Percentiles rank a stretch among this genome's conserved stretches.
phyloP scores from a whole-genome alignment of 495 filamentous ascomycete genomes.

The Aspergillus steynii region DNA sequence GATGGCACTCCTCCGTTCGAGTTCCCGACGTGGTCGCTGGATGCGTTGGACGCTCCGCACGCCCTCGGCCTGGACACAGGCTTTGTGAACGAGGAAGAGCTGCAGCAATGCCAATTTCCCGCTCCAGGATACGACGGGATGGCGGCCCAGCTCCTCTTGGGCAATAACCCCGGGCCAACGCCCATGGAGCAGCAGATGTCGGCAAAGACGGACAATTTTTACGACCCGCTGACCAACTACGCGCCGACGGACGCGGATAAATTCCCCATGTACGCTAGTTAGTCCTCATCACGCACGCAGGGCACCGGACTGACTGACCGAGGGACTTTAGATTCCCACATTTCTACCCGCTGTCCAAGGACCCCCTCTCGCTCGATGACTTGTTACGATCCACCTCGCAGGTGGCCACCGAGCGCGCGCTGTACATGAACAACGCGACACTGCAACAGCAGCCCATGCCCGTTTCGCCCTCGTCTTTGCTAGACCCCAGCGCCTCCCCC shows the following conservation, averaged over 20 bases:
- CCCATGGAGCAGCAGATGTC: neutral
- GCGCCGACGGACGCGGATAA: neutral
- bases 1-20: neutral
- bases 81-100: neutral
- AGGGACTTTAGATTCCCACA: neutral
- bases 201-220: neutral
- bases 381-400: conserved; percentile 24
- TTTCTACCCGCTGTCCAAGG: neutral
- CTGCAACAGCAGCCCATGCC: neutral
- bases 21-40: neutral
- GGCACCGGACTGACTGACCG: neutral
- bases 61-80: neutral
- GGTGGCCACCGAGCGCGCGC: conserved; percentile 35
- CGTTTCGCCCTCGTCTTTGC: neutral
- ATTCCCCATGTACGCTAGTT: neutral
- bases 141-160: neutral
- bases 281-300: neutral
- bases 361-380: conserved; percentile 10
- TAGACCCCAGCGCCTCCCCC: conserved; percentile 29
- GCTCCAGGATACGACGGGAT: neutral
- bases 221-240: neutral
- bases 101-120: neutral
- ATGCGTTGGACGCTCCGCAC: neutral
- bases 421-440: conserved; percentile 34
- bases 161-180: neutral